Percentiles rank a stretch among this genome's conserved stretches.
Conservation (phyloP, 495 filamentous ascomycete genomes). For the Lepidopterella palustris region DNA sequence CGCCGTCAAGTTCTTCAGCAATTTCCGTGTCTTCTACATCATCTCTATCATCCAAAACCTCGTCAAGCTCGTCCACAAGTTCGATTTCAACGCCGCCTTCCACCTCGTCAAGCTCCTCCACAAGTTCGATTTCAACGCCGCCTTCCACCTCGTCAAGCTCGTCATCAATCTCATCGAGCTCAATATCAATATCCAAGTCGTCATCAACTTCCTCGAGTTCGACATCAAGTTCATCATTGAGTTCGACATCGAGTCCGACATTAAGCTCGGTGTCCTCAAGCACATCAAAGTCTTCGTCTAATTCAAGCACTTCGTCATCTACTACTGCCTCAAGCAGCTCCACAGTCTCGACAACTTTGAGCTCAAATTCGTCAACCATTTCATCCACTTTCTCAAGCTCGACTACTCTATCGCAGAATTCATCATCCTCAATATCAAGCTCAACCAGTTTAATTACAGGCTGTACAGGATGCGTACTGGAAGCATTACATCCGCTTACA, state of each 20-base stretch:
- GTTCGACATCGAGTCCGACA: too few species aligned
- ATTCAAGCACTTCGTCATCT: neutral
- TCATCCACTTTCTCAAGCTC: constrained; percentile 3
- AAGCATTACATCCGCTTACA: constrained; percentile 14
- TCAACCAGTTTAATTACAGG: constrained; percentile 1
- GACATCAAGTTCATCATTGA: too few species aligned
- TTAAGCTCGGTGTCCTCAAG: neutral
- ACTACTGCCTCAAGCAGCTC: neutral
- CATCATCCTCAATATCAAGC: neutral
- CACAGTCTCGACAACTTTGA: neutral
- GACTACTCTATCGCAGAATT: too few species aligned
- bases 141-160: constrained; percentile 3
- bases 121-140: neutral
- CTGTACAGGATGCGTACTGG: constrained; percentile 24
- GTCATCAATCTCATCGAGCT: neutral
- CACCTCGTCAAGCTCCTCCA: neutral
- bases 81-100: constrained; percentile 1
- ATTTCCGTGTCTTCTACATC: neutral
- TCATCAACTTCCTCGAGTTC: neutral
- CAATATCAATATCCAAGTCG: neutral
- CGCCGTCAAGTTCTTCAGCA: neutral
- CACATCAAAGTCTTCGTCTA: neutral
- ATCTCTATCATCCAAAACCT: neutral
- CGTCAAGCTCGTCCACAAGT: neutral
- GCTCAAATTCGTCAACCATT: neutral